phyloP scores from a whole-genome alignment of 208 protist species.

The Crithidia bombi region DNA sequence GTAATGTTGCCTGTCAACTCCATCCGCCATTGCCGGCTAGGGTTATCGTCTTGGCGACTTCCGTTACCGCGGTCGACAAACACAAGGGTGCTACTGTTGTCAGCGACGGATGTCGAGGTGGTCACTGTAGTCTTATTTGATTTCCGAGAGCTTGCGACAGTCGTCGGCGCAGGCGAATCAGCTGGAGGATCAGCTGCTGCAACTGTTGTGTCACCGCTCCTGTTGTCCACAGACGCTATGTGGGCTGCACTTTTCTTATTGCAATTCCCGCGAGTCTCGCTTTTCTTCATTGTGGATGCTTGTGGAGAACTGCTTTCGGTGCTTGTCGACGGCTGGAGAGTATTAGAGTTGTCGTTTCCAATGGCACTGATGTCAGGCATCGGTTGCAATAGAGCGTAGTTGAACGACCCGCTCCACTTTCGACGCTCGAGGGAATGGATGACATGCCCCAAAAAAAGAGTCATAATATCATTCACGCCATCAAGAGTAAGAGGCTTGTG shows the following conservation, averaged over 20 bases:
- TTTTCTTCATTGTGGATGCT: background rate
- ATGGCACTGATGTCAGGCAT: background rate
- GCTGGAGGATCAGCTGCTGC: background rate
- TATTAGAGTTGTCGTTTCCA: background rate
- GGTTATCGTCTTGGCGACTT: background rate
- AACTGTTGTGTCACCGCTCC: background rate
- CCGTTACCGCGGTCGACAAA: conserved; percentile 6
- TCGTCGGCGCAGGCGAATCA: background rate
- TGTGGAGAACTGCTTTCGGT: background rate
- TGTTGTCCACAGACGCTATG: too few species aligned
- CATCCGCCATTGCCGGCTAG: conserved; percentile 9
- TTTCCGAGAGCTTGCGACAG: background rate
- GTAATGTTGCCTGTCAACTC: conserved; percentile 18
- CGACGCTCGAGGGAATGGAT: conserved; percentile 25
- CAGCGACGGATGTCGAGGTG: background rate
- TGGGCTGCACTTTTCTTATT: background rate
- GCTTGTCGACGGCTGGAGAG: background rate
- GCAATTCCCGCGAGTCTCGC: background rate
- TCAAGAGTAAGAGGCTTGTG: conserved; percentile 29
- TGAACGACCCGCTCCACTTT: conserved; percentile 32
- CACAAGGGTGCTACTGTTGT: background rate
- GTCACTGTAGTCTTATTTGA: background rate
- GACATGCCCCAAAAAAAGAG: conserved; percentile 30
- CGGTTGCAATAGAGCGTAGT: conserved; percentile 15
- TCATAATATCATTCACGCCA: conserved; percentile 22